Evolutionary conservation across 1,139 yeast genomes (phyloP), one percentile per base, ranked within the genome.

Genomic region (Protomyces arabidopsidicola): DNA sequence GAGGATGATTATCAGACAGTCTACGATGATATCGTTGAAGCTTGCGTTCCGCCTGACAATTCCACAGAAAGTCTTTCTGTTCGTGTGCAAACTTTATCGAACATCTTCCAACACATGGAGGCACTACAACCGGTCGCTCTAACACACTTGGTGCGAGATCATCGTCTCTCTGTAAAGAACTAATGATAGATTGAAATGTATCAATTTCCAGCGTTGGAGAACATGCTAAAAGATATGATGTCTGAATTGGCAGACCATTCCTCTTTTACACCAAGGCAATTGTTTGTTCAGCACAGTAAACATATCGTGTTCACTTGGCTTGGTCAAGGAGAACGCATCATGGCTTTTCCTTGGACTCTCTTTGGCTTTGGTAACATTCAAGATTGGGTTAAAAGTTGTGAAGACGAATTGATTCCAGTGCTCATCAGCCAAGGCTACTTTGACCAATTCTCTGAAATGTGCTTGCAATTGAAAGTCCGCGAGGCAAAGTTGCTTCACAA

Each of bases 321-420:
- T n/a, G 48, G 48, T 16, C 22, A 16, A 16, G 48, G 24, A 10
- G 34, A 18, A 12, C 16, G 16, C 6, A n/a, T 58, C 4, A 18
- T 6, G 6, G 12, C 52, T 8, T 58, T 58, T 52, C 62, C 62
- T 4, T 58, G 14, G 20, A 35, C 14, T 2, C 24, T 58, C 5
- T 58, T 58, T 34, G 52, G 56, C 14, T 18, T 51, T 36, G n/a
- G 8, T 3, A 14, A 16, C 12, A 4, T 58, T 8, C 27, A 18
- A 27, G n/a, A 24, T 8, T 58, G 24, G 34, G 5, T 39, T 14
- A 6, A 39, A 39, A 38, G 27, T 18, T 52, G 35, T 31, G 53
- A 22, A 10, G 35, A 14, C n/a, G 62, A 58, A 36, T 16, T 58
- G 24, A 45, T 42, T 2, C 51, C 56, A 16, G 56, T 51, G 35